These are phyloP conservation scores for Phalaenopsis aphrodite DNA, from an alignment of 106 monocot genomes.

Conservation along the genomic window DNA sequence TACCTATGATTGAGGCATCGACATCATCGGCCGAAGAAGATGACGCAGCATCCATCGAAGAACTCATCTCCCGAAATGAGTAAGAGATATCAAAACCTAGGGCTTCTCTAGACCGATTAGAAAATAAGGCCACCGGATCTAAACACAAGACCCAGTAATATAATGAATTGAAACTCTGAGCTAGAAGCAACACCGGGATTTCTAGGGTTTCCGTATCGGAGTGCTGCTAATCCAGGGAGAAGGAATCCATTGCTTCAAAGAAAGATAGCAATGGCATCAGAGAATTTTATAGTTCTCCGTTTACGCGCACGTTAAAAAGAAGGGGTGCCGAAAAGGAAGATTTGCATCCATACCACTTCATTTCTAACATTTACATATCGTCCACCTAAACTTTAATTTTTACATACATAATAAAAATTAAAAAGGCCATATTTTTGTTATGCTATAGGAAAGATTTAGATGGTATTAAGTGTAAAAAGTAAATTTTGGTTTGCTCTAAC, in stretches of 20 bases:
- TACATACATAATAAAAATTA: too few relatives aligned
- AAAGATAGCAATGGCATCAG: background rate
- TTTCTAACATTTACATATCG: too few relatives aligned
- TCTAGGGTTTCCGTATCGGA: background rate
- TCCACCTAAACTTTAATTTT: too few relatives aligned
- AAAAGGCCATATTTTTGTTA: too few relatives aligned
- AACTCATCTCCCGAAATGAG: background rate
- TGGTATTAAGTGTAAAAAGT: too few relatives aligned
- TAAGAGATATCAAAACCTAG: background rate
- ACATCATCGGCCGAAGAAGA: background rate
- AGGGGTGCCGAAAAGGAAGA: background rate
- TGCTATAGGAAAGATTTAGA: too few relatives aligned
- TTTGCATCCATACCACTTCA: too few relatives aligned
- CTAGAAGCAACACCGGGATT: background rate
- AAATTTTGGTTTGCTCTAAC: too few relatives aligned
- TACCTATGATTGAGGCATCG: background rate
- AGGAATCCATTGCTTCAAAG: background rate
- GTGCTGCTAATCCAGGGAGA: background rate
- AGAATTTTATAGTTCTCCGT: background rate
- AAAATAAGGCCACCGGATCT: background rate
- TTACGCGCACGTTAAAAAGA: constrained; percentile 1
- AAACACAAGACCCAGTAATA: background rate
- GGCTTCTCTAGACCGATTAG: background rate
- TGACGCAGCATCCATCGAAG: background rate
- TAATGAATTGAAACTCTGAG: background rate